phyloP scores from a whole-genome alignment of 345 rosid species.

The Erodium maritimum region DNA sequence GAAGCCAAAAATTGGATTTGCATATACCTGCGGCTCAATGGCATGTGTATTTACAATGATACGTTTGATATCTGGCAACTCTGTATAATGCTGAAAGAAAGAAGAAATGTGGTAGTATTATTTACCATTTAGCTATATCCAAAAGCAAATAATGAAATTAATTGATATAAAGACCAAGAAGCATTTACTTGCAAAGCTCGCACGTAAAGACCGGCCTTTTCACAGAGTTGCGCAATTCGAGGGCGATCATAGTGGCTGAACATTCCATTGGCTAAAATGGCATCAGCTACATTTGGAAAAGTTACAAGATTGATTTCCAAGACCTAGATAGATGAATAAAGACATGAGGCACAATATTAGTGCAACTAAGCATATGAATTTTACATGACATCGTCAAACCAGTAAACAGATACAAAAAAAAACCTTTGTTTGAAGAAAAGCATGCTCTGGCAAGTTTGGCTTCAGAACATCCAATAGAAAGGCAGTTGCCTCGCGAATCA shows the following conservation, averaged over 20 bases:
- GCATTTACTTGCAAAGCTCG: slow-evolving; percentile 77
- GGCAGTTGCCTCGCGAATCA: slow-evolving; percentile 98
- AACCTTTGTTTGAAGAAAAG: slow-evolving; percentile 87
- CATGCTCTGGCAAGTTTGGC: slow-evolving; percentile 92
- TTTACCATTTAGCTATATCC: slow-evolving; percentile 1
- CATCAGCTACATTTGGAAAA: slow-evolving; percentile 97
- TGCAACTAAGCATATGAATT: background rate
- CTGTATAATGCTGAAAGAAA: slow-evolving; percentile 79
- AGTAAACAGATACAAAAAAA: slow-evolving; percentile 5
- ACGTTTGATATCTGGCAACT: slow-evolving; percentile 95
- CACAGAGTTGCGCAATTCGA: slow-evolving; percentile 96
- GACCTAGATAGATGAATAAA: slow-evolving; percentile 41
- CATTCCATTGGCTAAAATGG: slow-evolving; percentile 94
- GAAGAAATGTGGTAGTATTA: slow-evolving; percentile 3
- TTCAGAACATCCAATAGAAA: slow-evolving; percentile 92
- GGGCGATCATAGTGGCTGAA: slow-evolving; percentile 97
- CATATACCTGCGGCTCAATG: slow-evolving; percentile 91
- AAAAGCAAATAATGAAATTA: background rate
- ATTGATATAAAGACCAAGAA: slow-evolving; percentile 3
- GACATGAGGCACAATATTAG: background rate
- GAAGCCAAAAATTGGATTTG: slow-evolving; percentile 7
- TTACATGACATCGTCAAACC: background rate
- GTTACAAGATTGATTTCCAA: slow-evolving; percentile 97
- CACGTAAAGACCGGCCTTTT: slow-evolving; percentile 92
- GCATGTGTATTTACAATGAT: slow-evolving; percentile 99